Conservation (phyloP, 495 filamentous ascomycete genomes). For the Parmelia sp. region DNA sequence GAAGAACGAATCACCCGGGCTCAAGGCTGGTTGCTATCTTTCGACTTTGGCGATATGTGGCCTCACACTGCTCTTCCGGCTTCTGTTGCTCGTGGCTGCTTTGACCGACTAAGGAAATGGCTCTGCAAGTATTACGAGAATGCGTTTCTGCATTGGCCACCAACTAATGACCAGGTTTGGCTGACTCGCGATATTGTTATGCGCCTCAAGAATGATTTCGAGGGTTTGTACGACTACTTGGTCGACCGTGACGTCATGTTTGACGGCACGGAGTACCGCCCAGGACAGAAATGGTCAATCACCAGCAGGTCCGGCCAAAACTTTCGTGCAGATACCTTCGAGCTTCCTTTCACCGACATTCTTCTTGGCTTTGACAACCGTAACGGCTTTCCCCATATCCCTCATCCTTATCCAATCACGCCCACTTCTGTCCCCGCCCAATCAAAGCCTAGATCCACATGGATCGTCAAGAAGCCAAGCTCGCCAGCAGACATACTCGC, state of each 20-base stretch:
- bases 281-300: constrained; percentile 55
- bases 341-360: constrained; percentile 60
- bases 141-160: constrained; percentile 38
- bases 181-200: constrained; percentile 53
- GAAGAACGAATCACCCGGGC: constrained; percentile 56
- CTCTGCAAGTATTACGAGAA: constrained; percentile 32
- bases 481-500: constrained; percentile 30
- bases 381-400: constrained; percentile 58
- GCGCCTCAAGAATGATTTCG: constrained; percentile 59
- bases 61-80: constrained; percentile 47
- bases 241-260: constrained; percentile 63
- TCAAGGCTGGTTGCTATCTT: constrained; percentile 50
- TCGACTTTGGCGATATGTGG: constrained; percentile 62
- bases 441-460: constrained; percentile 35
- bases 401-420: constrained; percentile 61
- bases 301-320: constrained; percentile 44
- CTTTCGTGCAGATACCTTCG: constrained; percentile 55
- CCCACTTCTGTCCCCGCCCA: constrained; percentile 36
- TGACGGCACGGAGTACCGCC: constrained; percentile 51
- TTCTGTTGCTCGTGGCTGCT: constrained; percentile 55
- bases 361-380: constrained; percentile 60
- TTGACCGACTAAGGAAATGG: constrained; percentile 29
- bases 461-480: constrained; percentile 31
- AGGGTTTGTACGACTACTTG: constrained; percentile 64
- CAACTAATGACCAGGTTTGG: constrained; percentile 45